Evolutionary conservation across 2,329 filamentous ascomycete species (phyloP).

Genomic region (Helminthosporium solani): DNA sequence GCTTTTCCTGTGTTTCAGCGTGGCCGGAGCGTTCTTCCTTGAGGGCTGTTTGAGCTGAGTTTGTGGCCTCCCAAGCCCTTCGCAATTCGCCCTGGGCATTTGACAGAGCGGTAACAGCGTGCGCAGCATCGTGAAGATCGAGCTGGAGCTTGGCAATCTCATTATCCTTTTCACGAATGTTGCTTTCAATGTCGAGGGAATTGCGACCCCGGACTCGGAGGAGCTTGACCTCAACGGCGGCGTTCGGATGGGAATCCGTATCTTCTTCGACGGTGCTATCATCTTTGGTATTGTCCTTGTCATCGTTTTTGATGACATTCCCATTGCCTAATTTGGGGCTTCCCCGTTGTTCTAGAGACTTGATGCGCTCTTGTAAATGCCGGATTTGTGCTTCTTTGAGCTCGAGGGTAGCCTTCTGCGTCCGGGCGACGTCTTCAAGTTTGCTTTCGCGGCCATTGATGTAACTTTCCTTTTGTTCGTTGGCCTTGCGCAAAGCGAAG

Average conservation of each 20-base stretch:
- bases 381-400: slow-evolving; percentile 34
- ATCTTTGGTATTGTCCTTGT: slow-evolving; percentile 9
- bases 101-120: slow-evolving; percentile 23
- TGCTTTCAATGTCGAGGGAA: slow-evolving; percentile 16
- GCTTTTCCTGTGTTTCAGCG: slow-evolving; percentile 25
- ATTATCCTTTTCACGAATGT: slow-evolving; percentile 24
- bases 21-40: slow-evolving; percentile 31
- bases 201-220: slow-evolving; percentile 29
- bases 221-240: slow-evolving; percentile 32
- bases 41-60: slow-evolving; percentile 29
- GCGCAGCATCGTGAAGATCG: slow-evolving; percentile 23
- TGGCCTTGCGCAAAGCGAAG: slow-evolving; percentile 38
- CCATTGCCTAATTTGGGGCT: slow-evolving; percentile 10
- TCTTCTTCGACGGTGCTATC: slow-evolving; percentile 2
- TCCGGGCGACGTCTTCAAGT: slow-evolving; percentile 25
- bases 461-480: slow-evolving; percentile 37
- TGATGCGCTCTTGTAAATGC: slow-evolving; percentile 31
- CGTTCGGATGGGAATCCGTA: slow-evolving; percentile 26
- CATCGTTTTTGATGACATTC: slow-evolving; percentile 7
- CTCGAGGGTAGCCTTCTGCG: slow-evolving; percentile 30
- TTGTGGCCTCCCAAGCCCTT: slow-evolving; percentile 34
- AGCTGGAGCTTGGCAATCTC: slow-evolving; percentile 32
- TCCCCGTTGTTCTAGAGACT: slow-evolving; percentile 24
- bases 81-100: slow-evolving; percentile 33
- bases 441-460: slow-evolving; percentile 33